Conservation (phyloP, 2,329 filamentous ascomycete species). For the Xylaria sp. region DNA sequence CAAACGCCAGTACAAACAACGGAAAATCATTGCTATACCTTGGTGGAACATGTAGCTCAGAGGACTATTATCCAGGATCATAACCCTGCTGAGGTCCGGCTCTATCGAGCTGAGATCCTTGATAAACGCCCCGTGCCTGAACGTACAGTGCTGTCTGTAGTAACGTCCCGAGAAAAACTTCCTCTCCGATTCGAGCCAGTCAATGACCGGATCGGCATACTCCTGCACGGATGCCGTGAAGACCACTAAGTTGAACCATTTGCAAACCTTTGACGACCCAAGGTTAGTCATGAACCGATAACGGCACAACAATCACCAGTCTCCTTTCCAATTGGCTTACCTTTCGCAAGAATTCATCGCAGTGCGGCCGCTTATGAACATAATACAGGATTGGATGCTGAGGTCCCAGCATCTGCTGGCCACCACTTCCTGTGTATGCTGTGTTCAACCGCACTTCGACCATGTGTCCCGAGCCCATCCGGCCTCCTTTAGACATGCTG, state of each 20-base stretch:
- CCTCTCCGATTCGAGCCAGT: constrained; percentile 96
- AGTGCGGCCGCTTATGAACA: constrained; percentile 96
- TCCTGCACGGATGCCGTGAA: constrained; percentile 99
- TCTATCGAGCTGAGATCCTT: constrained; percentile 97
- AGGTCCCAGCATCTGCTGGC: constrained; percentile 75
- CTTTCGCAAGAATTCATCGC: constrained; percentile 93
- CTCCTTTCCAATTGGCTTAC: constrained; percentile 56
- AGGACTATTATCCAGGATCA: constrained; percentile 98
- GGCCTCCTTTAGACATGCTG: constrained; percentile 94
- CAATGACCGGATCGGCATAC: constrained; percentile 97
- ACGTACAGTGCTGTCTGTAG: constrained; percentile 97
- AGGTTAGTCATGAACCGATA: constrained; percentile 40
- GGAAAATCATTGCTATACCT: constrained; percentile 66
- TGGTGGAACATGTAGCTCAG: constrained; percentile 99
- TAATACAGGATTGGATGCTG: constrained; percentile 98
- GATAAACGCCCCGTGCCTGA: constrained; percentile 95
- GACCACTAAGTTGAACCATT: constrained; percentile 97
- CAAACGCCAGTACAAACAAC: constrained; percentile 33
- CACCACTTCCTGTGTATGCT: constrained; percentile 73
- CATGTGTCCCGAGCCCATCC: constrained; percentile 98
- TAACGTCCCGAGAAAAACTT: constrained; percentile 96
- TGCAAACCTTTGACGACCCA: constrained; percentile 72
- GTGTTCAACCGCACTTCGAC: constrained; percentile 93
- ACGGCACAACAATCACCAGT: neutral
- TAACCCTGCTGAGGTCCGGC: constrained; percentile 95